Evolutionary conservation across 1,284 basidiomycete genomes (phyloP), one percentile per base, ranked within the genome.

Genomic region (Volvariella volvacea): DNA sequence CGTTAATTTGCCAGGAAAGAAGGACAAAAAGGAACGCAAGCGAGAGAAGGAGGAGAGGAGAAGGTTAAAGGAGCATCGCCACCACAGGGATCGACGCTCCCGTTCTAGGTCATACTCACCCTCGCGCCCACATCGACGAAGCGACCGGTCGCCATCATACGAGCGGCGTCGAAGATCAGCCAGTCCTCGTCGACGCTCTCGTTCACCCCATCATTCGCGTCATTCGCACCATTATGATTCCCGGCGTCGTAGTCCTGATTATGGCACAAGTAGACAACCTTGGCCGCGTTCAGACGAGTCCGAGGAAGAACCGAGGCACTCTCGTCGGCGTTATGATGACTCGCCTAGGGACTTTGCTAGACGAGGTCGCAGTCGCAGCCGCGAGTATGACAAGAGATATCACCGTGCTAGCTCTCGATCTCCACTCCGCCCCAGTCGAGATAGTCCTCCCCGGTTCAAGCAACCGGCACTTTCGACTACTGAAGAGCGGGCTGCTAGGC

Each of bases 21-120:
- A 86, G 60, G 76, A 79, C 37, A 81, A 86, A 60, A 80, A 83
- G 51, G 79, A 84, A 49, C 78, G 79, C 54, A 83, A 80, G 48
- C 78, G 80, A 51, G 82, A 83, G 59, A 85, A 90, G 60, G 79
- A 82, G 44, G 83, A 88, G 59, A 79, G 83, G 49, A 81, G 70
- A 50, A 64, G 71, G 36, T 67, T 74, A 48, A 80, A 76, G 55
- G 74, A 76, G 44, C 78, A 82, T 54, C 66, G 58, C 38, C 80
- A 76, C 54, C 63, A 67, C 50, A 61, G 63, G 25, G 61, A 62
- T 22, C 55, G 64, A 4, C 58, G 59, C 8, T 71, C 74, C 7
- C 64, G 60, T 10, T 76, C 74, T 33, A 55, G 34, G 19, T 66
- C 59, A 44, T 67, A 59, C 31, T n/a, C 14, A 0, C 16, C 37